Evolutionary conservation across 1,284 basidiomycete species (phyloP).

Genomic region (Sanghuangporus sanghuang): DNA sequence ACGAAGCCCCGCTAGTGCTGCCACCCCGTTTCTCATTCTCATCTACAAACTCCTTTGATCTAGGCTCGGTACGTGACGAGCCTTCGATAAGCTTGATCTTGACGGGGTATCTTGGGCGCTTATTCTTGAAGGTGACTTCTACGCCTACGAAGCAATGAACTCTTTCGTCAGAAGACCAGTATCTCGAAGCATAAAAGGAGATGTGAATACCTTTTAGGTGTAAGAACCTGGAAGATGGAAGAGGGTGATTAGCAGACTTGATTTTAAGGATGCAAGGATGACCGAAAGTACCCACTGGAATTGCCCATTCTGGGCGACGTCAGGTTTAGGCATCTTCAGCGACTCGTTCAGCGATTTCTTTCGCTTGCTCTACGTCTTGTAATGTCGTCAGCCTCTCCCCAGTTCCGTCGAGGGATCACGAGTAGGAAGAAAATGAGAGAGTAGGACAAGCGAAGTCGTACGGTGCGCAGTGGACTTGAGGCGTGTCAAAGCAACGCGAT

Average conservation of each 20-base stretch:
- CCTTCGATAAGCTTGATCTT: neutral
- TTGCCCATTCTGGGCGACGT: neutral
- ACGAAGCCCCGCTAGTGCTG: neutral
- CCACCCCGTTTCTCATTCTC: neutral
- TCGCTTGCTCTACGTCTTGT: neutral
- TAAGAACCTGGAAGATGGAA: neutral
- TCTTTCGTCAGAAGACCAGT: neutral
- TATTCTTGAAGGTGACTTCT: neutral
- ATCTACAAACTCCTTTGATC: neutral
- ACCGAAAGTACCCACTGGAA: neutral
- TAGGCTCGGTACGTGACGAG: neutral
- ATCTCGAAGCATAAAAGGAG: too few species aligned
- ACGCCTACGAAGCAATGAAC: neutral
- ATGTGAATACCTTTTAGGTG: neutral
- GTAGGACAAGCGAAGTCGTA: too few species aligned
- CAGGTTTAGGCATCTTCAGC: neutral
- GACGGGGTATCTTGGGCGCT: neutral
- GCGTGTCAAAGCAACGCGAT: too few species aligned
- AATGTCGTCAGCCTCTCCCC: neutral
- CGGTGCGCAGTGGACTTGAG: too few species aligned
- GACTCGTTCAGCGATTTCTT: neutral
- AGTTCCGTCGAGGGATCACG: too few species aligned
- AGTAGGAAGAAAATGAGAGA: too few species aligned
- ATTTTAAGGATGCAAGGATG: neutral
- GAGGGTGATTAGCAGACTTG: neutral